Evolutionary conservation across 1,139 yeast genomes (phyloP).

Genomic region (Zygosaccharomyces sapae): DNA sequence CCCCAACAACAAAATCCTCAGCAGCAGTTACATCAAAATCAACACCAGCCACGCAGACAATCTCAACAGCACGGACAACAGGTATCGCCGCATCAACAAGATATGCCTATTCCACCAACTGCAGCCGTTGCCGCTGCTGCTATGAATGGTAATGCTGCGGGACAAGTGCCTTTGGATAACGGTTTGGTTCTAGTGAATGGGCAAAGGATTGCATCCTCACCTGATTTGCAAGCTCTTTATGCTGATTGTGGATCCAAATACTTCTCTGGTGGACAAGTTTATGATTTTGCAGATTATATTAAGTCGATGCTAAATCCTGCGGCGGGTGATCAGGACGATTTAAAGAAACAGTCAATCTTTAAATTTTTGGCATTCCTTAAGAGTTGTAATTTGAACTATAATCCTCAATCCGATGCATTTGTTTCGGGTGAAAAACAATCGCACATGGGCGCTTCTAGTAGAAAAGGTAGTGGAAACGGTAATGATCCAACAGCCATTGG

Average conservation of each 20-base stretch:
- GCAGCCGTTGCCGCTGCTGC: conserved; percentile 11
- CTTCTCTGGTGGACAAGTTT: conserved; percentile 29
- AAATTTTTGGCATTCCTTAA: conserved; percentile 25
- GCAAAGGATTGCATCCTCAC: conserved; percentile 25
- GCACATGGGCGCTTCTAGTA: neutral
- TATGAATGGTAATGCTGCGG: conserved; percentile 8
- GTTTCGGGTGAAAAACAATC: conserved; percentile 10
- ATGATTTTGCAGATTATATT: conserved; percentile 28
- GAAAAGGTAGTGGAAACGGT: conserved; percentile 10
- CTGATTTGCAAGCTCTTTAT: conserved; percentile 29
- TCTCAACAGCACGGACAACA: conserved; percentile 10
- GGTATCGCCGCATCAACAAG: conserved; percentile 8
- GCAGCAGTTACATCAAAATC: conserved; percentile 3
- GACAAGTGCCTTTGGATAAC: conserved; percentile 25
- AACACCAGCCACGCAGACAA: conserved; percentile 8
- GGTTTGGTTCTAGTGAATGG: conserved; percentile 27
- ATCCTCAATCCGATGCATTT: conserved; percentile 29
- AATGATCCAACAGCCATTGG: conserved; percentile 3
- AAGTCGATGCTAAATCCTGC: conserved; percentile 18
- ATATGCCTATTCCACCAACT: neutral
- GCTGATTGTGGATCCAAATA: conserved; percentile 30
- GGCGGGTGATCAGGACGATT: conserved; percentile 1
- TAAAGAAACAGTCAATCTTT: conserved; percentile 12
- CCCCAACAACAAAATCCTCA: conserved; percentile 8
- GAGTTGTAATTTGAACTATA: conserved; percentile 30